A percentile compares a stretch with the other conserved stretches of the same genome.
Conservation (phyloP, 164 flowering plant genomes). For the Magnolia sinica region DNA sequence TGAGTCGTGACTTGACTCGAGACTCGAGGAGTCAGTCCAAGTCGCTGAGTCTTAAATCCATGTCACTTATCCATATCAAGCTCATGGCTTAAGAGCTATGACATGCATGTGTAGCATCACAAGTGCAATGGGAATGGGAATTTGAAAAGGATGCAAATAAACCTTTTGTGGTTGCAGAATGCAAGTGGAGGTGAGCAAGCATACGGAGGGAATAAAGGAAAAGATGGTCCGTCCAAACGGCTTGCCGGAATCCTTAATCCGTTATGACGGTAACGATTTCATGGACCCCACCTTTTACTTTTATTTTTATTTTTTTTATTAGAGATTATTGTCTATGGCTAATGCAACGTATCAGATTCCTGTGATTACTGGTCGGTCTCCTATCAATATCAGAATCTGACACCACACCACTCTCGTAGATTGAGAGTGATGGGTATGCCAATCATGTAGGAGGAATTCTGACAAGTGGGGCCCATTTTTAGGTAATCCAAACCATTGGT, state of each 20-base stretch:
- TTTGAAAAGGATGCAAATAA: not conserved
- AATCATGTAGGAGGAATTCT: too few relatives aligned
- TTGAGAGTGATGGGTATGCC: too few relatives aligned
- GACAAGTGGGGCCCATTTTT: too few relatives aligned
- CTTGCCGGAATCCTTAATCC: conserved; percentile 85
- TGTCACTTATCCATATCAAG: too few relatives aligned
- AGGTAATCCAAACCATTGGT: too few relatives aligned
- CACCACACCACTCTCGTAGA: too few relatives aligned
- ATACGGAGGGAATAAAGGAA: conserved; percentile 88
- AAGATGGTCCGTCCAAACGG: conserved; percentile 89
- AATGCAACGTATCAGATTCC: not conserved
- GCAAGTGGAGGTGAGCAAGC: conserved; percentile 99
- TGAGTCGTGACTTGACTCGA: too few relatives aligned
- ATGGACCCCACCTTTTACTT: not conserved
- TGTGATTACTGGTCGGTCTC: not conserved
- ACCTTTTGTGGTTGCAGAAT: conserved; percentile 47
- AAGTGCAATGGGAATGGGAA: not conserved
- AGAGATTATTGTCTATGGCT: not conserved
- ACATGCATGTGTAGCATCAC: not conserved
- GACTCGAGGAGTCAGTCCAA: too few relatives aligned
- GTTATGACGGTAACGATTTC: conserved; percentile 72
- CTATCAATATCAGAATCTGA: not conserved
- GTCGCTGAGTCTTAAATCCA: too few relatives aligned
- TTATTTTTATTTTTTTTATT: not conserved
- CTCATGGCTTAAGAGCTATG: not conserved